phyloP scores from a whole-genome alignment of 306 rosid species.

The Vicia faba region DNA sequence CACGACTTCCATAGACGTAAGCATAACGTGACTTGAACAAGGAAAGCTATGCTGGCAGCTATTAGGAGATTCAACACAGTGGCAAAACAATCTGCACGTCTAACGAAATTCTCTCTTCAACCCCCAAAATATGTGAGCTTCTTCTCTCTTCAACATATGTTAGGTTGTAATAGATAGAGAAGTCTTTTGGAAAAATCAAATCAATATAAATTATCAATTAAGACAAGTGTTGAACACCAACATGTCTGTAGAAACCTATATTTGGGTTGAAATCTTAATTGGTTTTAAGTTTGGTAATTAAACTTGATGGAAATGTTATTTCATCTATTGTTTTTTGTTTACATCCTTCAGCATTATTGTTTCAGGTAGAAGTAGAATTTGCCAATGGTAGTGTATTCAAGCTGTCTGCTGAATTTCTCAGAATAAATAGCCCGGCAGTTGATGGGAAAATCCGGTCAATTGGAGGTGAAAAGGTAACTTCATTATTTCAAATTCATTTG shows the following conservation, averaged over 20 bases:
- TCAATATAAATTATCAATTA: no score
- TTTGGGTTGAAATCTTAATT: neutral
- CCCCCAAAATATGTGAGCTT: conserved; percentile 66
- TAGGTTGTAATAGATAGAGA: neutral
- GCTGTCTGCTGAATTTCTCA: neutral
- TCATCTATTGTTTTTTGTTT: neutral
- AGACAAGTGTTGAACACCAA: neutral
- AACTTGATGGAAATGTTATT: neutral
- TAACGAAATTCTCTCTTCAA: conserved; percentile 67
- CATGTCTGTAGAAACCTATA: neutral
- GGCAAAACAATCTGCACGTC: no score
- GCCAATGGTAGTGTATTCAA: neutral
- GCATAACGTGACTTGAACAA: neutral
- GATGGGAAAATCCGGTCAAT: conserved; percentile 8
- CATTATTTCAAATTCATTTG: conserved; percentile 35
- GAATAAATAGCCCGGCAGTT: neutral
- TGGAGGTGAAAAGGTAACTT: neutral
- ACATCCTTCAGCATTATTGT: neutral
- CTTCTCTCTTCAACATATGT: neutral
- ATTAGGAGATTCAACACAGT: conserved; percentile 55
- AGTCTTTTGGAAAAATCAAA: neutral
- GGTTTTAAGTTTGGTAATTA: neutral
- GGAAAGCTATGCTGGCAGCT: conserved; percentile 42
- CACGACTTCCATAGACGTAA: neutral
- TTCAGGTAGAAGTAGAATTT: no score